A percentile compares a stretch with the other conserved stretches of the same genome.
Conservation (phyloP, 2,329 filamentous ascomycete genomes). For the Cladosporium sp. region DNA sequence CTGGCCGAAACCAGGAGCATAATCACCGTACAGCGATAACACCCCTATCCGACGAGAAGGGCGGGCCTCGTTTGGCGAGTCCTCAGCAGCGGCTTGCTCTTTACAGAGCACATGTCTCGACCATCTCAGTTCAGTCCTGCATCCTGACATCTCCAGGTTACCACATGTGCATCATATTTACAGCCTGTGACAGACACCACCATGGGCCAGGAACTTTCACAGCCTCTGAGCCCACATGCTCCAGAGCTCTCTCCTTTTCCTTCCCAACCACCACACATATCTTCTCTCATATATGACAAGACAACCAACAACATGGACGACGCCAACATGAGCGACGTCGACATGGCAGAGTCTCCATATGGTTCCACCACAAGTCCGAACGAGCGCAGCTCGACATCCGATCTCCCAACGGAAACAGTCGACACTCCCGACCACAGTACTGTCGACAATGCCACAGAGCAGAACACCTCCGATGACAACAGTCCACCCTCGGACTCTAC, state of each 20-base stretch:
- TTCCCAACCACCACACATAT: background rate
- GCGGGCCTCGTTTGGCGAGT: background rate
- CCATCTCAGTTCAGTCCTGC: background rate
- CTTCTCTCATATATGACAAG: background rate
- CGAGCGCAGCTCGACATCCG: background rate
- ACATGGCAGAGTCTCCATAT: background rate
- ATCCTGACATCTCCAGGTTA: background rate
- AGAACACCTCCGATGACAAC: background rate
- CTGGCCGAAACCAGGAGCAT: background rate
- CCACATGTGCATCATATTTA: background rate
- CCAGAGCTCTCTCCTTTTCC: background rate
- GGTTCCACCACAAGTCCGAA: background rate
- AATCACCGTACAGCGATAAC: background rate
- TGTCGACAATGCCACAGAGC: background rate
- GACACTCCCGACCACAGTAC: background rate
- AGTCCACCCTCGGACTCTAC: background rate
- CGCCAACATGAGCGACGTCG: background rate
- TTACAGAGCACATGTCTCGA: background rate
- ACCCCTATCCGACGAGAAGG: background rate
- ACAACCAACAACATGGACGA: background rate
- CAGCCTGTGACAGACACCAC: background rate
- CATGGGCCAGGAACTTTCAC: background rate
- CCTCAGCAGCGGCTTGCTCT: background rate
- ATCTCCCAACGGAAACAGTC: background rate
- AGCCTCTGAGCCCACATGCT: background rate